Evolutionary conservation across 352 stramenopile genomes (phyloP), one percentile per base, ranked within the genome.

Genomic region (Phytophthora capsici): DNA sequence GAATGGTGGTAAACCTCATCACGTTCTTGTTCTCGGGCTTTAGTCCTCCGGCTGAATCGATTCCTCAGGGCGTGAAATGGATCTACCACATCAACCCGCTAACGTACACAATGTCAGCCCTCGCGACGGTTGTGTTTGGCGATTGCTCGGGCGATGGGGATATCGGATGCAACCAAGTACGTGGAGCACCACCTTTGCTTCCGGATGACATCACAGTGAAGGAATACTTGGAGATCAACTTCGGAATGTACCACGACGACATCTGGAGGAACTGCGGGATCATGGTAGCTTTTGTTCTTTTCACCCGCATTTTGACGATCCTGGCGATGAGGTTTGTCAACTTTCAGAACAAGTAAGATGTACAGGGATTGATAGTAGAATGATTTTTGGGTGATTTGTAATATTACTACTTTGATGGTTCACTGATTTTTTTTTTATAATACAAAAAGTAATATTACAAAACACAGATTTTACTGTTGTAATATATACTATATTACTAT

Each of bases 11-110:
- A 32, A 80, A 78, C 53, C 46, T 74, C 25, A 40, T 81, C 14
- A 70, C 61, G 34, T 73, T 74, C 16, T 38, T 78, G 12, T 71
- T 81, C 9, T 51, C 71, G 9, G 69, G 73, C 9, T 81, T 64
- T 30, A 70, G 76, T 53, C 77, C 75, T 14, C 75, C 80, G 2
- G 67, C 72, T 5, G 53, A 59, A 13, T 52, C 69, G 34, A 9
- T 77, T 46, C 51, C 73, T 32, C n/a, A 13, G 25, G 25, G 51
- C 6, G 36, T 64, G 19, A 68, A 63, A 19, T 73, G 64, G 64
- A 10, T 73, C 0, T 73, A 73, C 38, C 28, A 66, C 37, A 69
- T 77, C 56, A 77, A 62, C 12, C 66, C 70, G 12, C 49, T 73
- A 13, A 60, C 50, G 2, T 87, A 83, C 62, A 68, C 47, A 2